These are phyloP conservation scores for Pistacia vera DNA, from an alignment of 345 rosid species.

Conservation along the genomic window DNA sequence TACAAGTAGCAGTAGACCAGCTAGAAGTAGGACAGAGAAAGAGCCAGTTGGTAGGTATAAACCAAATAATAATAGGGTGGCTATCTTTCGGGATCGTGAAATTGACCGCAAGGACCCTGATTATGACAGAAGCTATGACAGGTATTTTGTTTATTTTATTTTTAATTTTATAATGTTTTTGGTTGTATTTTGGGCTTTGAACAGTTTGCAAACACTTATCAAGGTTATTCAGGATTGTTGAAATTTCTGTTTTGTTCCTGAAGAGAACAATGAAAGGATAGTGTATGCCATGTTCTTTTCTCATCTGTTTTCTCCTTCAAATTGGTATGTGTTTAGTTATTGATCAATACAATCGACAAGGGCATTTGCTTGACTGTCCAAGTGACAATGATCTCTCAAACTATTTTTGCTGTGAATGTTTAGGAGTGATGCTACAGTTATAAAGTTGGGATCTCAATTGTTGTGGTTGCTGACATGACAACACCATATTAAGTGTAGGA, in stretches of 20 bases:
- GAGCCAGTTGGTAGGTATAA: conserved; percentile 59
- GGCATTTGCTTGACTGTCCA: too few relatives aligned
- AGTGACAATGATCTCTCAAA: too few relatives aligned
- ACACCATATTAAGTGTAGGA: too few relatives aligned
- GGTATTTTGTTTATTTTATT: conserved; percentile 34
- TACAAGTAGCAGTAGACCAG: conserved; percentile 48
- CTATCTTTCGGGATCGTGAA: conserved; percentile 82
- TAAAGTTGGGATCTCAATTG: too few relatives aligned
- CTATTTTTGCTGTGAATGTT: too few relatives aligned
- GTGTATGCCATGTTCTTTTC: too few relatives aligned
- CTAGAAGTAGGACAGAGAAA: conserved; percentile 63
- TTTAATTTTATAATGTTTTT: background rate
- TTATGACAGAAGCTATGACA: conserved; percentile 78
- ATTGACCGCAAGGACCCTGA: conserved; percentile 79
- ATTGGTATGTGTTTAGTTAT: background rate
- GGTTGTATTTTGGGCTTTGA: background rate
- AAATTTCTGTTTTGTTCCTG: conserved; percentile 3
- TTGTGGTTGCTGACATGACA: too few relatives aligned
- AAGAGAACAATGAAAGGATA: background rate
- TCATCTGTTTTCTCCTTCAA: background rate
- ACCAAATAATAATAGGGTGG: conserved; percentile 61
- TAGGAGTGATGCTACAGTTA: too few relatives aligned
- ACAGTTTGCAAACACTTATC: conserved; percentile 6
- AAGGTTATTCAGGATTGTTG: background rate
- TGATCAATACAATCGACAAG: background rate